These are phyloP conservation scores for Leccinum arenicola DNA, from an alignment of 768 basidiomycete genomes.

Conservation along the genomic window DNA sequence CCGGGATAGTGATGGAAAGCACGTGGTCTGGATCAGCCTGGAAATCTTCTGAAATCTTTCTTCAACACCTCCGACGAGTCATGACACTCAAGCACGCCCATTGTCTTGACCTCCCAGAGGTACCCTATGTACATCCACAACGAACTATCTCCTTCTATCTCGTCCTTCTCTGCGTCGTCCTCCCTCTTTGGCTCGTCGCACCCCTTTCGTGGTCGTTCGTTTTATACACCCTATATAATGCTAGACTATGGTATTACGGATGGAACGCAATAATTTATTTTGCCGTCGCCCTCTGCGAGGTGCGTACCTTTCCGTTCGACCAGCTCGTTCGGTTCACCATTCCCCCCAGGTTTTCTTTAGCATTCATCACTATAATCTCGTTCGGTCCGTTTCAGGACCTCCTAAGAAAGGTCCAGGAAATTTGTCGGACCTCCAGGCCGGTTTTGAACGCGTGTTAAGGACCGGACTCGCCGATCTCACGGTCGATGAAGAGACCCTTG, in stretches of 20 bases:
- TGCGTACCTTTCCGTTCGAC: conserved; percentile 26
- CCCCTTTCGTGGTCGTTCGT: conserved; percentile 68
- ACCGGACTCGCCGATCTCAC: conserved; percentile 58
- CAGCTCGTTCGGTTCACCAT: not conserved
- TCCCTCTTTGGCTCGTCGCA: conserved; percentile 61
- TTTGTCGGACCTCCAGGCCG: conserved; percentile 52
- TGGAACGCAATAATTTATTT: conserved; percentile 42
- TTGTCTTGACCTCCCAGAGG: conserved; percentile 25
- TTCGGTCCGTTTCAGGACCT: conserved; percentile 44
- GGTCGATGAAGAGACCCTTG: conserved; percentile 53
- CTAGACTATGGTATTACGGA: conserved; percentile 40
- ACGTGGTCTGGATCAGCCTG: conserved; percentile 8
- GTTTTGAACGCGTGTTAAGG: conserved; percentile 62
- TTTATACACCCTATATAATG: conserved; percentile 43
- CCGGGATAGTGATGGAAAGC: not conserved
- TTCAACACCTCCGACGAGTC: not conserved
- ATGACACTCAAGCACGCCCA: conserved; percentile 2
- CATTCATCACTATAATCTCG: conserved; percentile 56
- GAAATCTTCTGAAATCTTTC: not conserved
- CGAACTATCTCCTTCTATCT: conserved; percentile 55
- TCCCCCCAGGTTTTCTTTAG: conserved; percentile 61
- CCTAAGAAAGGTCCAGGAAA: conserved; percentile 46
- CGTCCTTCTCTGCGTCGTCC: conserved; percentile 52
- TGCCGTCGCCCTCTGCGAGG: conserved; percentile 57
- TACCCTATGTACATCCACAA: conserved; percentile 37